These are phyloP conservation scores for Didymellaceae sp. DNA, from an alignment of 2,329 filamentous ascomycete genomes.

Conservation along the genomic window DNA sequence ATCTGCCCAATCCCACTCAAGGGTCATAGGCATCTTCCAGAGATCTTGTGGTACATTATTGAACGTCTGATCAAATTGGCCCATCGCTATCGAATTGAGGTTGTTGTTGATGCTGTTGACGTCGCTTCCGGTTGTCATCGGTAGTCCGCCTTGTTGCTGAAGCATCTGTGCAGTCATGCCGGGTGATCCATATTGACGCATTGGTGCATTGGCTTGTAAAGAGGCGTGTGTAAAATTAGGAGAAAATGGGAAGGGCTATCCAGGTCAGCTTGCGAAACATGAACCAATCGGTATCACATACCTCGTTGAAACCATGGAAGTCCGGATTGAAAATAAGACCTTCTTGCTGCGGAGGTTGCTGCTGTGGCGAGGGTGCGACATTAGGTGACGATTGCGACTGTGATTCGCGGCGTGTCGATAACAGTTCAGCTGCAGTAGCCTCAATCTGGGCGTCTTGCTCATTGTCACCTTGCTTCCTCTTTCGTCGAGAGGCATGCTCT, in stretches of 20 bases:
- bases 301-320: conserved; percentile 48
- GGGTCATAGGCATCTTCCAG: conserved; percentile 93
- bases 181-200: conserved; percentile 41
- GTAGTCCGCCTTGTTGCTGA: conserved; percentile 34
- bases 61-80: conserved; percentile 79
- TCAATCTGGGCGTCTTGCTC: conserved; percentile 49
- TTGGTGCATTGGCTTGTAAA: conserved; percentile 37
- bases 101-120: conserved; percentile 31
- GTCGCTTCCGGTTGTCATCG: conserved; percentile 32
- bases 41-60: conserved; percentile 79
- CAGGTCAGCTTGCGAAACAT: conserved; percentile 21
- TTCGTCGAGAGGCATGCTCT: conserved; percentile 78
- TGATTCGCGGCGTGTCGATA: conserved; percentile 38
- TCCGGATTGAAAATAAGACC: conserved; percentile 45
- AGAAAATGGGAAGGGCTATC: conserved; percentile 48
- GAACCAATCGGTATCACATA: conserved; percentile 18
- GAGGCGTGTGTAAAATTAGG: conserved; percentile 50
- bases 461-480: conserved; percentile 76
- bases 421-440: conserved; percentile 45
- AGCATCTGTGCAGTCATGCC: conserved; percentile 41
- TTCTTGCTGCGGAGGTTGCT: conserved; percentile 31
- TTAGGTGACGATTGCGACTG: conserved; percentile 25
- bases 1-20: conserved; percentile 84
- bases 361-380: conserved; percentile 30
- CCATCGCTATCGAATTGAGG: conserved; percentile 44